These are phyloP conservation scores for Forsythia viridissima DNA, from an alignment of 257 asterid genomes.

Conservation along the genomic window DNA sequence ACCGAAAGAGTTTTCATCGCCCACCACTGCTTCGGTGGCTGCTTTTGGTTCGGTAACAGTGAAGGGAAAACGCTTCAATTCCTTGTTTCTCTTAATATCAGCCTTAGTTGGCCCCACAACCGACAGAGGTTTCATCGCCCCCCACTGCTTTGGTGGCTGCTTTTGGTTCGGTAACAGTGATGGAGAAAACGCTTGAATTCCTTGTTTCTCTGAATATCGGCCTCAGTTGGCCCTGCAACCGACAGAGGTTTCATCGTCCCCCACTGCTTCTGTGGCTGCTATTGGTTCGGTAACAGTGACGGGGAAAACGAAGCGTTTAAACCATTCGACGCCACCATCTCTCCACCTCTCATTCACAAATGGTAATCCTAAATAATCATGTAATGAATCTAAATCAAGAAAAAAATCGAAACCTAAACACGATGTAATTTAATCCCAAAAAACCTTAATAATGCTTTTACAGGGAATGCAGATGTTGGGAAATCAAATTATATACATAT, in stretches of 20 bases:
- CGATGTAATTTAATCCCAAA: constrained; percentile 1
- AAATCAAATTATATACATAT: no score
- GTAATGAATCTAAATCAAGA: constrained; percentile 27
- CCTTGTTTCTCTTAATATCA: constrained; percentile 59
- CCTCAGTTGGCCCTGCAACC: constrained; percentile 63
- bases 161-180: constrained; percentile 35
- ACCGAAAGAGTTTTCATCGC: no score
- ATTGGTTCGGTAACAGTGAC: constrained; percentile 34
- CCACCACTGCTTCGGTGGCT: no score
- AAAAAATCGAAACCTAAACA: constrained; percentile 28
- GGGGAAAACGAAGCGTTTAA: constrained; percentile 30
- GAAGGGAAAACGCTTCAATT: no score
- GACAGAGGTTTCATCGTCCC: constrained; percentile 83
- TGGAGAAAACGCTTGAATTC: no score
- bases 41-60: no score
- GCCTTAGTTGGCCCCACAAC: constrained; percentile 61
- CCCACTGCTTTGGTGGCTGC: constrained; percentile 58
- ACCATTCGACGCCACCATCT: constrained; percentile 46
- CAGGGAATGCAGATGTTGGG: no score
- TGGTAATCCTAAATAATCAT: constrained; percentile 23
- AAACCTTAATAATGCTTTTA: background rate
- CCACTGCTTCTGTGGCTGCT: constrained; percentile 51
- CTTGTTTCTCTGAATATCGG: constrained; percentile 54
- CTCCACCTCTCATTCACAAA: constrained; percentile 10
- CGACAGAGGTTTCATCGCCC: constrained; percentile 72